Conservation (phyloP, 2,329 filamentous ascomycete species). For the Ceratocystis papillata region DNA sequence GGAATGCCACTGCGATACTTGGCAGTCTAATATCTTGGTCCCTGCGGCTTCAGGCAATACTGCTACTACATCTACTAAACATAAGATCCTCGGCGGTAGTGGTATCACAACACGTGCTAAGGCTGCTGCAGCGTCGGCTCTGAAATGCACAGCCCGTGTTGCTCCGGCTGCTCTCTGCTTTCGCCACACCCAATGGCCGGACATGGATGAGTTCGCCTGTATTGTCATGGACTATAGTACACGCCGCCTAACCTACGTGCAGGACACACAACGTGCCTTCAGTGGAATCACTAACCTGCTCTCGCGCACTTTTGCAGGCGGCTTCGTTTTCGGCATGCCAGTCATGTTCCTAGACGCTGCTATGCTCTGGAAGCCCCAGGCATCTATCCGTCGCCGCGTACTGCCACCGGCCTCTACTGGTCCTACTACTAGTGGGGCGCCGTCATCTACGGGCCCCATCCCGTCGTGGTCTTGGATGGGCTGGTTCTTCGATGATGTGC, state of each 20-base stretch:
- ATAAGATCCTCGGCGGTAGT: conserved; percentile 25
- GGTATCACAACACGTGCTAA: conserved; percentile 7
- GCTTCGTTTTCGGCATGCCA: conserved; percentile 39
- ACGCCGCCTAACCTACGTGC: conserved; percentile 33
- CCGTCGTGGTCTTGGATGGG: conserved; percentile 41
- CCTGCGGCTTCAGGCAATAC: background rate
- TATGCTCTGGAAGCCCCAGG: conserved; percentile 37
- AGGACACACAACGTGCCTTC: conserved; percentile 37
- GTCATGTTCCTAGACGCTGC: conserved; percentile 38
- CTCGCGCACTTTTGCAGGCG: conserved; percentile 35
- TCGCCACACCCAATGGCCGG: conserved; percentile 37
- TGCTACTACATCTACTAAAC: conserved; percentile 19
- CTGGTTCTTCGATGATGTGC: conserved; percentile 38
- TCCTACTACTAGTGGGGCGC: conserved; percentile 26
- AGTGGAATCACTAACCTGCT: conserved; percentile 36
- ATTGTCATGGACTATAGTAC: conserved; percentile 38
- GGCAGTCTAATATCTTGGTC: conserved; percentile 29
- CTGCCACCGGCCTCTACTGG: conserved; percentile 21
- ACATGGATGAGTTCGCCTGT: conserved; percentile 38
- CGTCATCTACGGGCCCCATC: conserved; percentile 30
- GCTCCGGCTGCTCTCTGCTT: conserved; percentile 32
- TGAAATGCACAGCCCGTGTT: conserved; percentile 32
- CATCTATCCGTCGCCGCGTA: conserved; percentile 33
- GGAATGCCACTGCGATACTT: conserved; percentile 39
- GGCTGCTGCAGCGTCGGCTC: conserved; percentile 20